Evolutionary conservation across 345 rosid species (phyloP), one percentile per base, ranked within the genome.

Genomic region (Sisymbrium irio): DNA sequence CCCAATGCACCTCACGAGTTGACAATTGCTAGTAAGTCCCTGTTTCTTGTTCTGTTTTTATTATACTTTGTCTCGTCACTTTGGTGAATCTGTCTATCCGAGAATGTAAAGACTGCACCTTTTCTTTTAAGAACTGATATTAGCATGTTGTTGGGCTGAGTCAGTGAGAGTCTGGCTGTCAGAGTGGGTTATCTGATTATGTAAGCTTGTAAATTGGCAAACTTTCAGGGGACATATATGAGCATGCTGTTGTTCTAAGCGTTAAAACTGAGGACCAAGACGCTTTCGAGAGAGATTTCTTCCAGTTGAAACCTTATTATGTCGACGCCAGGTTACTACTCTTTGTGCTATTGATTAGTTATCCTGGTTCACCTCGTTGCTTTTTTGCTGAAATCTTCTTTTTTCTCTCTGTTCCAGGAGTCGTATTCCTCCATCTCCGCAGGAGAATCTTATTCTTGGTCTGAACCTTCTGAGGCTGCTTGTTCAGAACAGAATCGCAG

Each of bases 391-490:
- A 46, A 46, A 15, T 17, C 51, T 8, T 17, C 19, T 17, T 7
- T 7, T 17, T 15, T 68, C 25, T 71, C 56, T 59, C 22, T 80
- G 81, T 49, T 62, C 61, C 85, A 95, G 99, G 78, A 77, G 68
- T 22, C 82, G 77, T 37, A 86, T 92, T 78, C 82, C 96, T 1
- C 85, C 80, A 55, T 95, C 99, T 4, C 83, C 84, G 19, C 96
- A 88, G 72, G 99, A 95, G 83, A 75, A 88, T 77, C 88, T 89
- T 7, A 86, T 95, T 66, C 78, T 87, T 39, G 99, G 98, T 71
- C 99, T 95, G 73, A 92, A 95, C 83, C 88, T 95, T 47, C 76
- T 92, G 81, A 87, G 99, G 71, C 96, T 95, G 37, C 86, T 95
- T 32, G 94, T 95, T 58, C 98, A 92, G 72, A 92, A 92, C 53